phyloP scores from a whole-genome alignment of 108 stramenopile genomes.

The Nitzschia palea region DNA sequence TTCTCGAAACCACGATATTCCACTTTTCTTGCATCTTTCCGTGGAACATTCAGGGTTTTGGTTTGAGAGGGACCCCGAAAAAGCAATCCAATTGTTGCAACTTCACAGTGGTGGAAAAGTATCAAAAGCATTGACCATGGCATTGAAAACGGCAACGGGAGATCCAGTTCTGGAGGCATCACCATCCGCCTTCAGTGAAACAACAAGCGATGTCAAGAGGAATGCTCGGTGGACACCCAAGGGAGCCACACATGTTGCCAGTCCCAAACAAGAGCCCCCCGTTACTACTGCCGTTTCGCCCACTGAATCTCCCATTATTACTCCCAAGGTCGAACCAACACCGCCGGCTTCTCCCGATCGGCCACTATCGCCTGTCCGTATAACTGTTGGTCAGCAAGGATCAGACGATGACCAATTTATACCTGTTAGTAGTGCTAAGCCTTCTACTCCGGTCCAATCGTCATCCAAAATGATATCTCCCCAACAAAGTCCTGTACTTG shows the following conservation, averaged over 20 bases:
- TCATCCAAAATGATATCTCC: no score
- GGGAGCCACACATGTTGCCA: background rate
- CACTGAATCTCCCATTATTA: background rate
- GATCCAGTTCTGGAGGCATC: background rate
- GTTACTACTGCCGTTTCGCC: background rate
- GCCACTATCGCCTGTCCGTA: no score
- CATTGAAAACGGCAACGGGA: constrained; percentile 24
- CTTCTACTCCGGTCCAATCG: no score
- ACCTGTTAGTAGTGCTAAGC: no score
- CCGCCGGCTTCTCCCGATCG: no score
- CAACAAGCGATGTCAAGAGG: background rate
- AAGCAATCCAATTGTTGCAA: constrained; percentile 39
- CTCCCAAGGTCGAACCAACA: no score
- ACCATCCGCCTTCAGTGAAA: background rate
- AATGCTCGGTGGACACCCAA: background rate
- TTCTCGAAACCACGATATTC: background rate
- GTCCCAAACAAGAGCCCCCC: no score
- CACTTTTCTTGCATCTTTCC: constrained; percentile 58
- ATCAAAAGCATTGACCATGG: constrained; percentile 60
- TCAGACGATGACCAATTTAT: no score
- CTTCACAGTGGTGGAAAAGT: constrained; percentile 74
- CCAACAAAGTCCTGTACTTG: no score
- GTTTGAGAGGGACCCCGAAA: constrained; percentile 59
- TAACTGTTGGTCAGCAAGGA: no score
- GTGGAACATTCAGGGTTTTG: constrained; percentile 78